Evolutionary conservation across 202 grass and related monocot species (phyloP), one percentile per base, ranked within the genome.

Genomic region (Eragrostis tef): DNA sequence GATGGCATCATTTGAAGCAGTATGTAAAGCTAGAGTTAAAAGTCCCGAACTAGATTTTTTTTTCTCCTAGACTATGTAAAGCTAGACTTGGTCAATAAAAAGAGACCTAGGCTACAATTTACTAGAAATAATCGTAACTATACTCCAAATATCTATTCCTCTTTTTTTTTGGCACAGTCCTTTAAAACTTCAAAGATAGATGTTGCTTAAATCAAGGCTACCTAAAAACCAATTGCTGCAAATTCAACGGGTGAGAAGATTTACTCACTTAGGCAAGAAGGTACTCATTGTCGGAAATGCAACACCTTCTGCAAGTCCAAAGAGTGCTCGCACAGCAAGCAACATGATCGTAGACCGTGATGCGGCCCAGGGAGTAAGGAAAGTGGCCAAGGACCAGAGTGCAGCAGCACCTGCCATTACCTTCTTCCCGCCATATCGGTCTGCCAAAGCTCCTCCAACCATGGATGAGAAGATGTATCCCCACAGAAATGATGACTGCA

Each of bases 271-370:
- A 19, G 90, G 92, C 54, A 98, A 89, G 68, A 98, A 92, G 11
- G 94, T 98, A 88, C 90, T 94, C 94, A 98, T 98, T 41, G 90
- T 94, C 25, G 94, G 94, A 86, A 98, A 98, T 64, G 94, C 94
- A 14, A 98, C 94, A 71, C 92, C 94, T 82, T 98, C 94, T 13
- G 92, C 94, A 34, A 98, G 76, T 31, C 94, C 94, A 58, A 98
- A 98, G 47, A 98, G 90, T 9, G 85, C 64, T 9, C 94, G 90
- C n/a, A 88, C 62, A 10, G 85, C 92, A 74, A 98, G 90, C 64
- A 98, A 91, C 85, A 89, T 84, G 9, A 46, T 74, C 0, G 94
- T 89, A 36, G 92, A 98, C 47, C 45, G 78, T 58, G 89, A 88
- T 46, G 94, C 94, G 0, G 94, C 92, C 92, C 86, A 94, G 22